Base-by-base conservation (phyloP, 192 early-diverging fungal genomes). In the Helicostylum pulchrum region DNA sequence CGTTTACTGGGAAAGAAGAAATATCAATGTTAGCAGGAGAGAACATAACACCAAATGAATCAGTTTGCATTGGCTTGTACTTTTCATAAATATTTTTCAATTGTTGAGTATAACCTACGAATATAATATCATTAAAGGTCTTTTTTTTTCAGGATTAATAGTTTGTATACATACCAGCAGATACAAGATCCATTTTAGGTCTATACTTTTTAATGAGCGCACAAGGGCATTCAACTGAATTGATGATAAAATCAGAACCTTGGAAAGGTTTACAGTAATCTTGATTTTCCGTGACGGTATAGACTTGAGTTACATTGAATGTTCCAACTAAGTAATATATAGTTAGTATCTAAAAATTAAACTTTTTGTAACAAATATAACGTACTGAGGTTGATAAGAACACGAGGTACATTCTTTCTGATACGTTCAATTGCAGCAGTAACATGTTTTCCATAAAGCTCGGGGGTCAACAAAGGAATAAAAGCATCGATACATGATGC, bases 341-440 rank as follows among this genome's bases (percentile, higher is more conserved):
- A 59, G 36, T 4, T 11, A 44, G 10, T 15, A 26, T 21, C 11
- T 6, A 10, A 45, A 14, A 12, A 45, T 26, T 44, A 45, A 1
- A 26, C 14, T 1, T 12, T 17, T 10, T 26, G 20, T 11, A 23
- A 43, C 23, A 0, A 15, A n/a, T 39, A 12, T n/a, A 4, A 47
- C 49, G 62, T 68, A 68, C 67, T 31, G 42, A 68, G 39, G 32
- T 68, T 68, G 17, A 68, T 51, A 19, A 62, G 21, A 15, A 62
- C 60, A 4, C 32, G 23, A 20, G 68, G 68, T 17, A 64, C 43
- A 3, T 50, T 52, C 1, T 57, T 14, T 42, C 55, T 55, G 10
- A 70, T 70, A 32, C 53, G 47, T 4, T 58, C 36, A 58, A 59
- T 48, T 1, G 62, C 68, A 56, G 14, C 55, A 51, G 17, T 34